A percentile compares a stretch with the other conserved stretches of the same genome.
These are phyloP conservation scores for Centaurea solstitialis DNA, from an alignment of 129 eudicot species.

Conservation along the genomic window DNA sequence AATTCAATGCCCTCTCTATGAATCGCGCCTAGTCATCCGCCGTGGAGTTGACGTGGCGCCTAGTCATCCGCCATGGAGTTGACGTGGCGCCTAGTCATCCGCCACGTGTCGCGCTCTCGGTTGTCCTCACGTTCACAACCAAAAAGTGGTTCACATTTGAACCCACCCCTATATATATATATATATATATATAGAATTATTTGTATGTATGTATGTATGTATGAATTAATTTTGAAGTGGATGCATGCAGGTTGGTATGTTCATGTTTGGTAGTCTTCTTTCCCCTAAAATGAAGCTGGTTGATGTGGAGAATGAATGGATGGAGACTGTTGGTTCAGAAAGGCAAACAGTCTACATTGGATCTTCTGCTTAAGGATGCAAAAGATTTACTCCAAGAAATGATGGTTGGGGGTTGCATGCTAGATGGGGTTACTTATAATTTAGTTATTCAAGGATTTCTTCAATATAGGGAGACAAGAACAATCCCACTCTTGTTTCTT, in stretches of 20 bases:
- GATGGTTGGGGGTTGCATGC: conserved; percentile 19
- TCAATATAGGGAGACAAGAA: conserved; percentile 9
- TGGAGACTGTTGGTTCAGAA: neutral
- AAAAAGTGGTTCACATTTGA: too few relatives aligned
- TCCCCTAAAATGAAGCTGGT: neutral
- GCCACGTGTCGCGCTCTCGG: too few relatives aligned
- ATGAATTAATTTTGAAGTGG: neutral
- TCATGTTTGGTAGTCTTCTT: neutral
- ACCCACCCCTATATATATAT: too few relatives aligned
- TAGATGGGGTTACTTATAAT: conserved; percentile 34
- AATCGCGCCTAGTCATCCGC: too few relatives aligned
- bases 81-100: too few relatives aligned
- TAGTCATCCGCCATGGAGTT: too few relatives aligned
- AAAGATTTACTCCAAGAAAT: conserved; percentile 20
- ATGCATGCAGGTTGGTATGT: neutral
- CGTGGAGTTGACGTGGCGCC: too few relatives aligned
- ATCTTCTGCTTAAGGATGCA: conserved; percentile 10
- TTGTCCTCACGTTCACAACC: too few relatives aligned
- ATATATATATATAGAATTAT: too few relatives aligned
- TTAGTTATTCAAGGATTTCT: conserved; percentile 30
- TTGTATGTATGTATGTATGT: too few relatives aligned
- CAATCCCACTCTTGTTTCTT: conserved; percentile 15
- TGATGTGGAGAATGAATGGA: neutral
- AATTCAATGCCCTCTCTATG: too few relatives aligned
- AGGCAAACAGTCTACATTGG: neutral